These are phyloP conservation scores for Rhizomucor pusillus DNA, from an alignment of 371 early-diverging fungal genomes.

Conservation along the genomic window DNA sequence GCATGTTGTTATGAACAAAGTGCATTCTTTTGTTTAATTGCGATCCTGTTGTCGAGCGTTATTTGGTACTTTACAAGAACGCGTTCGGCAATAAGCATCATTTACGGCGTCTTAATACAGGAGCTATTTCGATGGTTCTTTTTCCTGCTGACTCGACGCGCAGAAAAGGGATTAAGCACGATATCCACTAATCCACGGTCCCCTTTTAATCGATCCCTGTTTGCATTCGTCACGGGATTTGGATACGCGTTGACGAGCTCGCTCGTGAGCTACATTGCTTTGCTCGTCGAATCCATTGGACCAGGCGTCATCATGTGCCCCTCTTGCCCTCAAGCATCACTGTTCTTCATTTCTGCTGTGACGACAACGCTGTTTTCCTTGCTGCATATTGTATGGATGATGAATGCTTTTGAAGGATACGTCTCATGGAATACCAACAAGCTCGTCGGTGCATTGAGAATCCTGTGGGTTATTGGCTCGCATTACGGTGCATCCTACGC, in stretches of 20 bases:
- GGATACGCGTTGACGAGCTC: conserved; percentile 73
- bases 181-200: conserved; percentile 59
- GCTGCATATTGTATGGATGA: conserved; percentile 71
- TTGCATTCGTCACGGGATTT: conserved; percentile 65
- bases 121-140: conserved; percentile 67
- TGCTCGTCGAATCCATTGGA: conserved; percentile 62
- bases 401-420: conserved; percentile 70
- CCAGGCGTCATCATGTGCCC: conserved; percentile 69
- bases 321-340: conserved; percentile 58
- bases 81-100: conserved; percentile 43
- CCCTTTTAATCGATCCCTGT: conserved; percentile 53
- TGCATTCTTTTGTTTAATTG: conserved; percentile 76
- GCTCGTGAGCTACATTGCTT: conserved; percentile 63
- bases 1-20: conserved; percentile 23
- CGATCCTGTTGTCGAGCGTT: conserved; percentile 64
- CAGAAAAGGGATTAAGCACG: conserved; percentile 57
- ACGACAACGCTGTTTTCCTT: conserved; percentile 69
- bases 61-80: conserved; percentile 62
- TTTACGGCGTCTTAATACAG: conserved; percentile 62
- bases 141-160: conserved; percentile 52
- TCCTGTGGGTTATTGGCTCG: conserved; percentile 49
- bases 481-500: conserved; percentile 67
- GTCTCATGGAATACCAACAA: conserved; percentile 16
- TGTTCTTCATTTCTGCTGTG: conserved; percentile 69
- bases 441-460: conserved; percentile 21